Evolutionary conservation across 2,329 filamentous ascomycete species (phyloP).

Genomic region (Hymenoscyphus linearis): DNA sequence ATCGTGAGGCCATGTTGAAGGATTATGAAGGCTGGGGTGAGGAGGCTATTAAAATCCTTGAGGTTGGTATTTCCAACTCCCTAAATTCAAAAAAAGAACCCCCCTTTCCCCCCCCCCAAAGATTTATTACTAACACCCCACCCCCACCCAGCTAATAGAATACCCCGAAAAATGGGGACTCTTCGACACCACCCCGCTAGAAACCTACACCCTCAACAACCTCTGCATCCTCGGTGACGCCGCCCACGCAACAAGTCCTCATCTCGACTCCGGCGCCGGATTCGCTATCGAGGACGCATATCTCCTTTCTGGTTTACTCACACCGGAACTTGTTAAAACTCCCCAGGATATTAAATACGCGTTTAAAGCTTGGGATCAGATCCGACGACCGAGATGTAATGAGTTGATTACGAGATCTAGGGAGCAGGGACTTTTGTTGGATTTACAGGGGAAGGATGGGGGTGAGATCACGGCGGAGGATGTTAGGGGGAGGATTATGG

Average conservation of each 20-base stretch:
- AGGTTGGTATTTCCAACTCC: too few species aligned
- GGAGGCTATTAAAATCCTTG: constrained; percentile 15
- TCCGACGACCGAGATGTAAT: constrained; percentile 36
- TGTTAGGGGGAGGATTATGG: constrained; percentile 5
- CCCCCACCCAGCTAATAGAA: constrained; percentile 45
- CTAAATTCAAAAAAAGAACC: too few species aligned
- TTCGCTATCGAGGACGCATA: constrained; percentile 52
- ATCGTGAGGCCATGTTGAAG: constrained; percentile 36
- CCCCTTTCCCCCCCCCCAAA: too few species aligned
- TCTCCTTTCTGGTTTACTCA: constrained; percentile 51
- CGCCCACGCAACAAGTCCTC: constrained; percentile 50
- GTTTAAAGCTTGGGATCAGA: constrained; percentile 35
- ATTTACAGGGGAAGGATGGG: constrained; percentile 10
- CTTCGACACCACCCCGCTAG: constrained; percentile 47
- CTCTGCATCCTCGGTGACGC: constrained; percentile 51
- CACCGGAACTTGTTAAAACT: constrained; percentile 22
- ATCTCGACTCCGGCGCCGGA: constrained; percentile 49
- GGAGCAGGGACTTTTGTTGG: constrained; percentile 30
- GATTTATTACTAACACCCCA: too few species aligned
- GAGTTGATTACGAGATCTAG: constrained; percentile 36
- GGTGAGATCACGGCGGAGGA: constrained; percentile 4
- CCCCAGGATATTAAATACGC: constrained; percentile 28
- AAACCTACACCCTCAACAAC: constrained; percentile 39
- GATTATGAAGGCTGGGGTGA: constrained; percentile 40
- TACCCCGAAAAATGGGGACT: constrained; percentile 49